Percentiles rank a stretch among this genome's conserved stretches.
These are phyloP conservation scores for Rubia peregrina DNA, from an alignment of 305 asterid species.

Conservation along the genomic window DNA sequence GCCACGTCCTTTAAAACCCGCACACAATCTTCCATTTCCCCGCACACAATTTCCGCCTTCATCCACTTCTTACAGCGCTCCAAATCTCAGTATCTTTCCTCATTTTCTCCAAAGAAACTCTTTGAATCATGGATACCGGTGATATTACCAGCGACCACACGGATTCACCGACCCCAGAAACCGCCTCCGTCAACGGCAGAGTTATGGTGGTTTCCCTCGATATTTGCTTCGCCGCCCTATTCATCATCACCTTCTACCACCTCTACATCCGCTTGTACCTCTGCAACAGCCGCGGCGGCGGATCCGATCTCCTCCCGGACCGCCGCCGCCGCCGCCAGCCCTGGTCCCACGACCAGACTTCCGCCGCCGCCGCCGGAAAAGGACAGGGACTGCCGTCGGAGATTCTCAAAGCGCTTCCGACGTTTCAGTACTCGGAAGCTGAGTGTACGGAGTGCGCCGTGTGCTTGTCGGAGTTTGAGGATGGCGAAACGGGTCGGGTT, in stretches of 20 bases:
- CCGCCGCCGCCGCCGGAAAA: not conserved
- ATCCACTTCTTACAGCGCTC: not conserved
- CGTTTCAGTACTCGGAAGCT: not conserved
- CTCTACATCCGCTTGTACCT: slow-evolving; percentile 5
- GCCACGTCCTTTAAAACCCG: not conserved
- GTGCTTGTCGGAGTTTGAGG: slow-evolving; percentile 41
- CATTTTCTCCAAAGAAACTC: not conserved
- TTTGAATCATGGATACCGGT: not conserved
- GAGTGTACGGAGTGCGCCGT: slow-evolving; percentile 23
- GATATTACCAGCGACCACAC: not conserved
- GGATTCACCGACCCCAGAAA: not conserved
- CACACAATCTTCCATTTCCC: not conserved
- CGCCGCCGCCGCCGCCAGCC: not conserved
- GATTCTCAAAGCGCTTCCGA: not conserved
- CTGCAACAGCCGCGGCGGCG: not conserved
- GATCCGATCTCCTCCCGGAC: not conserved
- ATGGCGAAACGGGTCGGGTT: slow-evolving; percentile 36
- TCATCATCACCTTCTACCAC: slow-evolving; percentile 5
- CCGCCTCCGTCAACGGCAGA: not conserved
- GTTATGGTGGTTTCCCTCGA: not conserved
- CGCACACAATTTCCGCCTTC: not conserved
- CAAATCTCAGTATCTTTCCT: not conserved
- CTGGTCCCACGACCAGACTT: not conserved
- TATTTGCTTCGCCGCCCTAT: not conserved
- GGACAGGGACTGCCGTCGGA: not conserved